Conservation (phyloP, 257 asterid species). For the Paraleonurus japonicus region DNA sequence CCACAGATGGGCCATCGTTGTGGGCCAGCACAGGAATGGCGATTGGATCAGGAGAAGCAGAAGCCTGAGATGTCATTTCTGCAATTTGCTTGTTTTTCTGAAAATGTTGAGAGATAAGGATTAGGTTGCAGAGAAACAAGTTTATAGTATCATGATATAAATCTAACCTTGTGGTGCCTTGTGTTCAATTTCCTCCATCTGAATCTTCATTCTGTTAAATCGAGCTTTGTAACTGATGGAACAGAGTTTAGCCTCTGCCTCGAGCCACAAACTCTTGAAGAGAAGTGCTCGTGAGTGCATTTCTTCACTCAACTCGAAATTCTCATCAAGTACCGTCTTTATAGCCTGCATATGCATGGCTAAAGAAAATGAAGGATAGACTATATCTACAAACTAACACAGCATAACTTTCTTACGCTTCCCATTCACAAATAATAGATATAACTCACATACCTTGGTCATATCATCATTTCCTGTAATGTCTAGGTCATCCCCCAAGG, state of each 20-base stretch:
- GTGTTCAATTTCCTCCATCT: slow-evolving; percentile 51
- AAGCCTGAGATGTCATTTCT: slow-evolving; percentile 26
- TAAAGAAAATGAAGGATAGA: slow-evolving; percentile 2
- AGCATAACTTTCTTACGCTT: neutral
- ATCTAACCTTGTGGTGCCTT: slow-evolving; percentile 52
- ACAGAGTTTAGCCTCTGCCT: slow-evolving; percentile 89
- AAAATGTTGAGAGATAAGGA: slow-evolving; percentile 22
- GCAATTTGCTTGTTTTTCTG: slow-evolving; percentile 33
- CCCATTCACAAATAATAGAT: neutral
- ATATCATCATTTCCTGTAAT: slow-evolving; percentile 45
- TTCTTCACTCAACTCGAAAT: slow-evolving; percentile 52
- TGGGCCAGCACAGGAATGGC: slow-evolving; percentile 8
- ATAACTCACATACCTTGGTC: slow-evolving; percentile 51
- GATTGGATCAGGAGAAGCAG: slow-evolving; percentile 22
- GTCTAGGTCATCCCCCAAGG: slow-evolving; percentile 39
- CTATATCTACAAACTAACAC: neutral
- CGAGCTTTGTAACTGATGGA: slow-evolving; percentile 76
- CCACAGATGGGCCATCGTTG: neutral
- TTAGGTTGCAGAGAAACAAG: slow-evolving; percentile 18
- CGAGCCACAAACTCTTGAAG: slow-evolving; percentile 88
- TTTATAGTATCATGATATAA: neutral
- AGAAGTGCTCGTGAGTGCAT: slow-evolving; percentile 61
- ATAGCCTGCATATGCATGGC: slow-evolving; percentile 62
- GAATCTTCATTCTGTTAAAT: slow-evolving; percentile 66
- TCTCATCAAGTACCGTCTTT: slow-evolving; percentile 72